Evolutionary conservation across 73 alveolate genomes (phyloP), one percentile per base, ranked within the genome.

Genomic region (Blepharisma japonicum): DNA sequence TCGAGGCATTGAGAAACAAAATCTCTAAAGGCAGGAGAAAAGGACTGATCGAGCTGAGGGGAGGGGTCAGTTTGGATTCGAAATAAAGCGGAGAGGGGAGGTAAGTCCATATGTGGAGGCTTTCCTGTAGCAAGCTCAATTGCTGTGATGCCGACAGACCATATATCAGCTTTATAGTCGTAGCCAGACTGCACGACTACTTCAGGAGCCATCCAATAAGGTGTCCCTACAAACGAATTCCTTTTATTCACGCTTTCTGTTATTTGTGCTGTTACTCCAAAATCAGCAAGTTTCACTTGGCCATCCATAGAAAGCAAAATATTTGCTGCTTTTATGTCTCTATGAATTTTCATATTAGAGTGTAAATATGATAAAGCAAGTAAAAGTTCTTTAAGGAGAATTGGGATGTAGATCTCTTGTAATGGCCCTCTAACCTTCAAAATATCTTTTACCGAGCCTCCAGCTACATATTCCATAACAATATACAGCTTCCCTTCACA

Each of bases 181-280:
- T 92, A 90, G 54, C 79, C 80, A 45, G 76, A n/a, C 50, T 81
- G 88, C 55, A 55, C 61, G 6, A 90, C 94, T 0, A 90, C 90
- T 90, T 92, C 98, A 49, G 98, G 98, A 20, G 98, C 97, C 97
- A 92, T 92, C 87, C 91, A 92, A 54, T 92, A 86, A 67, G 93
- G 74, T 45, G 95, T 92, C 0, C 98, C 98, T 23, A 83, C 74
- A 8, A 61, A 61, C 0, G 74, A 14, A 8, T 8, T 25, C 74
- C 74, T 61, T 67, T 77, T 78, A 18, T 89, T 85, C 77, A 78
- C 90, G 68, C 89, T 94, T 79, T 78, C 72, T 14, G 88, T 87
- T 3, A 92, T 78, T 78, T 82, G 81, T n/a, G 96, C 94, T 76
- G 94, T 85, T 77, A 55, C 87, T 6, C 98, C 98, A 82, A 90